Conservation (phyloP, 176 grass and related monocot species). For the Zea luxurians region DNA sequence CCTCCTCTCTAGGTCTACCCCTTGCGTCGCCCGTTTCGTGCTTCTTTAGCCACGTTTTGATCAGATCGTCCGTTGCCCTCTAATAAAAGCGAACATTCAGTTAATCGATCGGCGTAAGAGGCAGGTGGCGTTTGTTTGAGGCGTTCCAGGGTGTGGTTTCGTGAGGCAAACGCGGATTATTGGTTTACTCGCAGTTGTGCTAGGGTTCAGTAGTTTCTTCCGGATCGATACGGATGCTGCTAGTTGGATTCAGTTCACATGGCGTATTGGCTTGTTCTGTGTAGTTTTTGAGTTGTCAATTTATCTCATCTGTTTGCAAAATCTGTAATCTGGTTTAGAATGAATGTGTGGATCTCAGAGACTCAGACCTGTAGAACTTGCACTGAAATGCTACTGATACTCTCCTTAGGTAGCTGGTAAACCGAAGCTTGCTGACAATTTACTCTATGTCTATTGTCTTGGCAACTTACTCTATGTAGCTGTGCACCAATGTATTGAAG, state of each 20-base stretch:
- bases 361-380: neutral
- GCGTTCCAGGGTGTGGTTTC: neutral
- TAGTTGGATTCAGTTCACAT: neutral
- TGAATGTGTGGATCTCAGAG: neutral
- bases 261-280: neutral
- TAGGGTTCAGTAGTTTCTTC: conserved; percentile 14
- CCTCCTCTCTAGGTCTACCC: conserved; percentile 74
- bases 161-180: neutral
- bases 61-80: neutral
- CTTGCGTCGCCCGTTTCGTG: neutral
- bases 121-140: neutral
- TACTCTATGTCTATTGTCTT: neutral
- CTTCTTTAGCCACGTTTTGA: neutral
- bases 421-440: neutral
- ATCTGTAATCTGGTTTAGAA: conserved; percentile 11
- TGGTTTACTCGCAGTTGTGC: conserved; percentile 1
- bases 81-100: neutral
- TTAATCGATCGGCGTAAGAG: neutral
- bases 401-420: neutral
- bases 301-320: neutral
- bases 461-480: neutral
- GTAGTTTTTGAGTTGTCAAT: neutral
- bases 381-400: neutral
- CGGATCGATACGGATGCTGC: conserved; percentile 7
- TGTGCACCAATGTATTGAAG: neutral